Percentiles rank a stretch among this genome's conserved stretches.
phyloP scores from a whole-genome alignment of 192 early-diverging fungal genomes.

The Podila epicladia region DNA sequence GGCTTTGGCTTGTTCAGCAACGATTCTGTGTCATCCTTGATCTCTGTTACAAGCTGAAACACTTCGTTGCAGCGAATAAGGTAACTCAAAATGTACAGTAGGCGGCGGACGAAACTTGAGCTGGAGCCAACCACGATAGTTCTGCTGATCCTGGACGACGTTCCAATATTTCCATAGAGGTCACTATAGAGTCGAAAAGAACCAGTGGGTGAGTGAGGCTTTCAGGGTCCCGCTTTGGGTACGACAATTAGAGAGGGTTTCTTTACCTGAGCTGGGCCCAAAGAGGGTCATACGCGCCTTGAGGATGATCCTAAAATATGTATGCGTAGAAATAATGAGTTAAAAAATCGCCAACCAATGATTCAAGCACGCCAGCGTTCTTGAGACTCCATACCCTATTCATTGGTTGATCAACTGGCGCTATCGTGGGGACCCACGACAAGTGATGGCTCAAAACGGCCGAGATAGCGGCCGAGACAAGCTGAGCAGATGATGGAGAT shows the following conservation, averaged over 20 bases:
- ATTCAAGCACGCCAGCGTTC: not conserved
- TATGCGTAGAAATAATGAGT: no score
- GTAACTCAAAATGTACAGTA: conserved; percentile 63
- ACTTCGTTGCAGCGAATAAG: conserved; percentile 70
- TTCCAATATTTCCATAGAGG: conserved; percentile 62
- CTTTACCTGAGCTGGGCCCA: conserved; percentile 65
- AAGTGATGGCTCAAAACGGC: conserved; percentile 61
- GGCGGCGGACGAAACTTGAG: conserved; percentile 55
- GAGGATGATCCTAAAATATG: conserved; percentile 21
- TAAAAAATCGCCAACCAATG: not conserved
- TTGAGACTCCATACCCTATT: conserved; percentile 24
- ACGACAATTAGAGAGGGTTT: not conserved
- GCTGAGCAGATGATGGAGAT: conserved; percentile 29
- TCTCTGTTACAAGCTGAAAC: conserved; percentile 53
- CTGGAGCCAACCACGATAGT: conserved; percentile 63
- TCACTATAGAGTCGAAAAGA: conserved; percentile 39
- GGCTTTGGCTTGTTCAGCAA: conserved; percentile 27
- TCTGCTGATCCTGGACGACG: conserved; percentile 55
- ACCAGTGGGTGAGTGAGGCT: no score
- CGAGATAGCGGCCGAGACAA: conserved; percentile 61
- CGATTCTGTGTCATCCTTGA: conserved; percentile 43
- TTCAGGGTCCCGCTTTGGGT: not conserved
- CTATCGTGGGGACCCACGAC: conserved; percentile 66
- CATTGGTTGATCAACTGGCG: conserved; percentile 51
- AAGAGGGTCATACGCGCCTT: conserved; percentile 61